Evolutionary conservation across 164 flowering plant species (phyloP).

Genomic region (Annona cherimola): DNA sequence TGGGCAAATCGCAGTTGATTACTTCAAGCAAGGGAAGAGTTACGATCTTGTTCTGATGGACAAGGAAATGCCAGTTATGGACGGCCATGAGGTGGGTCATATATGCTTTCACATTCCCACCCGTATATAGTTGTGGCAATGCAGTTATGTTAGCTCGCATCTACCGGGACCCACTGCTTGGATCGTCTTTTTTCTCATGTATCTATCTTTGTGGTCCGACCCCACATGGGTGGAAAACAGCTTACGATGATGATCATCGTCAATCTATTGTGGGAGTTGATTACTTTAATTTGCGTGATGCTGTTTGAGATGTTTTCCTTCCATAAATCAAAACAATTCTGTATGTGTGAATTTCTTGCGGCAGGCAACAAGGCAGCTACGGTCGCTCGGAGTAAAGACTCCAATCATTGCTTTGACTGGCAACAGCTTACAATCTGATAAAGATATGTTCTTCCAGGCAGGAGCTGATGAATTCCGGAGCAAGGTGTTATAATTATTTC

Average conservation of each 20-base stretch:
- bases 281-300: too few species aligned
- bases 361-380: conserved; percentile 16
- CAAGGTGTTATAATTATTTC: conserved; percentile 1
- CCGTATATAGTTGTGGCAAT: too few species aligned
- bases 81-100: conserved; percentile 11
- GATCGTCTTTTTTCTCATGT: neutral
- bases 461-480: conserved; percentile 16
- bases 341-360: neutral
- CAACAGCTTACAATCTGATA: conserved; percentile 16
- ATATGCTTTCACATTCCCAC: neutral
- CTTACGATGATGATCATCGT: too few species aligned
- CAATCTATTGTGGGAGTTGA: too few species aligned
- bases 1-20: conserved; percentile 17
- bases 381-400: conserved; percentile 14
- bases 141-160: neutral
- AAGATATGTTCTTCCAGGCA: conserved; percentile 15
- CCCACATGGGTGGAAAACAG: too few species aligned
- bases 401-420: conserved; percentile 18
- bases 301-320: too few species aligned
- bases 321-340: too few species aligned
- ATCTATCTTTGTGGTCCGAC: too few species aligned
- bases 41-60: conserved; percentile 20
- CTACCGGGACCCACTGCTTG: neutral
- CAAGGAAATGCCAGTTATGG: conserved; percentile 19
- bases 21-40: conserved; percentile 19